phyloP scores from a whole-genome alignment of 2,329 filamentous ascomycete species.

The Fusarium mangiferae region DNA sequence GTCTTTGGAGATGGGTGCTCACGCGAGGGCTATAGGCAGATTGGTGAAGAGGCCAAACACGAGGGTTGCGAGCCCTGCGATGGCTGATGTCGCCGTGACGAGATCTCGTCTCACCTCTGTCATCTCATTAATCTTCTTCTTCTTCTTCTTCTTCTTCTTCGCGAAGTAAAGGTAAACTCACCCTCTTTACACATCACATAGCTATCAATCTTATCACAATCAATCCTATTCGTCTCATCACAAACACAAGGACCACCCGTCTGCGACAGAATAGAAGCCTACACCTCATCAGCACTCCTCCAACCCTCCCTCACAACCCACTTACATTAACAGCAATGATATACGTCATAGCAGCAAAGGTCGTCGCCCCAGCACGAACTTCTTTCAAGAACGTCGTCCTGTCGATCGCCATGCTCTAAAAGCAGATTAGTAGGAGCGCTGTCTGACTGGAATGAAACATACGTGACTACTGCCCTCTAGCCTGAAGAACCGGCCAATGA shows the following conservation, averaged over 20 bases:
- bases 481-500: slow-evolving; percentile 29
- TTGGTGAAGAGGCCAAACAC: slow-evolving; percentile 33
- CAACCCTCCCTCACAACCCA: not conserved
- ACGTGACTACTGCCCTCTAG: slow-evolving; percentile 31
- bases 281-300: not conserved
- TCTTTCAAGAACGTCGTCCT: slow-evolving; percentile 70
- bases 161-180: accelerated
- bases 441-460: not conserved
- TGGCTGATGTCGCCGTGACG: slow-evolving; percentile 82
- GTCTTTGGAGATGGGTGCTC: slow-evolving; percentile 43
- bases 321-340: slow-evolving; percentile 43
- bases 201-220: slow-evolving; percentile 59
- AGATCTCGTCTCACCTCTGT: slow-evolving; percentile 74
- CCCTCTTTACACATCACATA: slow-evolving; percentile 53
- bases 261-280: slow-evolving; percentile 33
- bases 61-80: slow-evolving; percentile 71
- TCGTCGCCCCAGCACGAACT: slow-evolving; percentile 70
- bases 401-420: slow-evolving; percentile 58
- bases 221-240: slow-evolving; percentile 38
- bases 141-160: too few relatives aligned
- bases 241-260: slow-evolving; percentile 28
- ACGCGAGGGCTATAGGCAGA: slow-evolving; percentile 35
- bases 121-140: not conserved
- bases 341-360: slow-evolving; percentile 48
- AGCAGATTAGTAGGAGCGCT: not conserved